A percentile compares a stretch with the other conserved stretches of the same genome.
phyloP scores from a whole-genome alignment of 192 early-diverging fungal species.

The Coemansia sp. region DNA sequence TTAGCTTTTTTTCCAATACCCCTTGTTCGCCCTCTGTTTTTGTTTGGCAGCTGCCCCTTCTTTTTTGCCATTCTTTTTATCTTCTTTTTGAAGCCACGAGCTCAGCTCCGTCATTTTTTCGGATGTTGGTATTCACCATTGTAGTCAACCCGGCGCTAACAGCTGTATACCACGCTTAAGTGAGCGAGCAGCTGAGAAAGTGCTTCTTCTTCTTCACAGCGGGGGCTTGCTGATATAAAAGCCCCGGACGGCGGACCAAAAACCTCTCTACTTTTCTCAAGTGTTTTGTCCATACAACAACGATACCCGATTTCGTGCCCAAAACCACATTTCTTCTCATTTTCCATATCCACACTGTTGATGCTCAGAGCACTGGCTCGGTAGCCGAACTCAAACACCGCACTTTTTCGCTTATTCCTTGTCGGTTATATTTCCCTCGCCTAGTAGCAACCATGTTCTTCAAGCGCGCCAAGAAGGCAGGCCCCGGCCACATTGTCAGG shows the following conservation, averaged over 20 bases:
- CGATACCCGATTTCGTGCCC: neutral
- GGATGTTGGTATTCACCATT: neutral
- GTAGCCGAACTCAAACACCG: neutral
- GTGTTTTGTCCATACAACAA: neutral
- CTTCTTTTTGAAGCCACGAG: neutral
- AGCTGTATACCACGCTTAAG: too few relatives aligned
- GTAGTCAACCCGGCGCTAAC: too few relatives aligned
- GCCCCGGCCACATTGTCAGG: neutral
- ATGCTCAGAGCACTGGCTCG: neutral
- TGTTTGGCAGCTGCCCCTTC: too few relatives aligned
- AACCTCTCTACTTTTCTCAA: neutral
- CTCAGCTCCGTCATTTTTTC: neutral
- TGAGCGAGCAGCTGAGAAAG: too few relatives aligned
- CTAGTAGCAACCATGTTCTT: slow-evolving; percentile 31
- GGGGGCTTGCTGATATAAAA: neutral
- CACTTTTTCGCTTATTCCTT: neutral
- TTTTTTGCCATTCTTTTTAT: too few relatives aligned
- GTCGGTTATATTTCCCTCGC: neutral
- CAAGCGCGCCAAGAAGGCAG: slow-evolving; percentile 26
- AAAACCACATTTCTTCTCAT: neutral
- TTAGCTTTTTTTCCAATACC: neutral
- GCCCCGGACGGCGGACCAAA: neutral
- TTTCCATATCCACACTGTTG: neutral
- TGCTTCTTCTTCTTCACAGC: neutral
- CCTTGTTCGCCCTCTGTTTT: neutral